Conservation (phyloP, 2,329 filamentous ascomycete genomes). For the Aspergillus flavus region DNA sequence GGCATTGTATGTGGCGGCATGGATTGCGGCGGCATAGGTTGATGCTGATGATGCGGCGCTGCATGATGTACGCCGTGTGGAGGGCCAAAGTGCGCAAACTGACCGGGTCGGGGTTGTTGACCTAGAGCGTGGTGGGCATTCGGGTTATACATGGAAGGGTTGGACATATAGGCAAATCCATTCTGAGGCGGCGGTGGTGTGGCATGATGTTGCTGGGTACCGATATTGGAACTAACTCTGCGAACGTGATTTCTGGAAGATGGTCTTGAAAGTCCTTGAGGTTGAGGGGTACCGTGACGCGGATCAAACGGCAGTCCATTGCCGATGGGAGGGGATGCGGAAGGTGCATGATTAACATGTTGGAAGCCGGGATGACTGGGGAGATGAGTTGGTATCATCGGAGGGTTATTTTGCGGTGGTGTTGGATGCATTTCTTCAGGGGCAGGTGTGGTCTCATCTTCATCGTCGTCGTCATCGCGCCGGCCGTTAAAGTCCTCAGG, state of each 20-base stretch:
- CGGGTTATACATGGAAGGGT: slow-evolving; percentile 81
- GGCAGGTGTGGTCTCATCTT: slow-evolving; percentile 72
- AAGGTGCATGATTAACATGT: slow-evolving; percentile 82
- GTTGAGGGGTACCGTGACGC: slow-evolving; percentile 80
- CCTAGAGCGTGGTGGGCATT: slow-evolving; percentile 54
- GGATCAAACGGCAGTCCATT: slow-evolving; percentile 73
- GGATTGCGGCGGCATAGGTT: slow-evolving; percentile 28
- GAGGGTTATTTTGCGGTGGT: slow-evolving; percentile 50
- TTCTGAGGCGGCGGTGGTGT: slow-evolving; percentile 63
- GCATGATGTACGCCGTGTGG: slow-evolving; percentile 41
- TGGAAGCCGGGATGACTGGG: slow-evolving; percentile 71
- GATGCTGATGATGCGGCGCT: slow-evolving; percentile 30
- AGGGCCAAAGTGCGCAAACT: slow-evolving; percentile 44
- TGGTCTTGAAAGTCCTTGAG: slow-evolving; percentile 72
- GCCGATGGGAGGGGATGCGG: slow-evolving; percentile 82
- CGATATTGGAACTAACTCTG: slow-evolving; percentile 73
- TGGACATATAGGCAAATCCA: slow-evolving; percentile 81
- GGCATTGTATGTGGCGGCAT: slow-evolving; percentile 30
- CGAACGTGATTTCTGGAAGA: slow-evolving; percentile 79
- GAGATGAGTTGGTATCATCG: slow-evolving; percentile 71
- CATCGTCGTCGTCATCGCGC: slow-evolving; percentile 74
- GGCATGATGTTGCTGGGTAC: slow-evolving; percentile 63
- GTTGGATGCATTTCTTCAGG: slow-evolving; percentile 63
- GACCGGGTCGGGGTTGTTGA: slow-evolving; percentile 47
- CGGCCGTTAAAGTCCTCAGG: slow-evolving; percentile 88